phyloP scores from a whole-genome alignment of 1,139 yeast species.

The Candida tetrigidarum region DNA sequence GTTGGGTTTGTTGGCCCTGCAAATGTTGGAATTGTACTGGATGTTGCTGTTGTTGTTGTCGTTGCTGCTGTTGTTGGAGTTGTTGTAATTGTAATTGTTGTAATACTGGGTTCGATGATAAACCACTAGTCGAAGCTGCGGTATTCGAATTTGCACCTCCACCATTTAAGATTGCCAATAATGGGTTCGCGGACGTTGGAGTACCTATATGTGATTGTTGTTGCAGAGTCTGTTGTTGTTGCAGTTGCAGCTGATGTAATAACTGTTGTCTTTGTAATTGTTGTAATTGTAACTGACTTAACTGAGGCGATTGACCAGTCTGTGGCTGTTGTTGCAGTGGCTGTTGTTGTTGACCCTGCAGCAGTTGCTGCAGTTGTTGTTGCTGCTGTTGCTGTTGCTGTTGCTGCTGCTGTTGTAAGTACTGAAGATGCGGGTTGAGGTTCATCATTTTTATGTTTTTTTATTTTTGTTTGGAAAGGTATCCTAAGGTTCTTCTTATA shows the following conservation, averaged over 20 bases:
- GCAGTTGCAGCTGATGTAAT: slow-evolving; percentile 39
- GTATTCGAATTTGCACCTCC: slow-evolving; percentile 26
- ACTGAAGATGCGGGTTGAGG: slow-evolving; percentile 50
- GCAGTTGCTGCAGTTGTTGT: slow-evolving; percentile 37
- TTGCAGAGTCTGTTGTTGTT: slow-evolving; percentile 30
- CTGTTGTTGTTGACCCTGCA: slow-evolving; percentile 43
- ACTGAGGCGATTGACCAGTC: slow-evolving; percentile 39
- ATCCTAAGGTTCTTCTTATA: not conserved
- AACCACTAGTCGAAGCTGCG: slow-evolving; percentile 4
- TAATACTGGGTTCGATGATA: slow-evolving; percentile 29
- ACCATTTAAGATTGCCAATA: slow-evolving; percentile 43
- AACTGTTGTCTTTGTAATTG: slow-evolving; percentile 48
- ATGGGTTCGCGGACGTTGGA: slow-evolving; percentile 31
- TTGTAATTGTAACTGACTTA: slow-evolving; percentile 41
- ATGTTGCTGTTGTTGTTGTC: slow-evolving; percentile 28
- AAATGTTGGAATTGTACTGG: slow-evolving; percentile 28
- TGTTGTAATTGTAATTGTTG: slow-evolving; percentile 39
- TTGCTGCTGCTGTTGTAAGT: slow-evolving; percentile 28
- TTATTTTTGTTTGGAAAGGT: not conserved
- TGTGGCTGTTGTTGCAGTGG: slow-evolving; percentile 31
- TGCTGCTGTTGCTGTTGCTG: slow-evolving; percentile 25
- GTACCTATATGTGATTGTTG: slow-evolving; percentile 30
- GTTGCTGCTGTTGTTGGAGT: slow-evolving; percentile 23
- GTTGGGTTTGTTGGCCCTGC: slow-evolving; percentile 18
- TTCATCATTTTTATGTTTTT: slow-evolving; percentile 24